A percentile compares a stretch with the other conserved stretches of the same genome.
Evolutionary conservation across 176 grass and related monocot species (phyloP).

Genomic region (Paspalum notatum): DNA sequence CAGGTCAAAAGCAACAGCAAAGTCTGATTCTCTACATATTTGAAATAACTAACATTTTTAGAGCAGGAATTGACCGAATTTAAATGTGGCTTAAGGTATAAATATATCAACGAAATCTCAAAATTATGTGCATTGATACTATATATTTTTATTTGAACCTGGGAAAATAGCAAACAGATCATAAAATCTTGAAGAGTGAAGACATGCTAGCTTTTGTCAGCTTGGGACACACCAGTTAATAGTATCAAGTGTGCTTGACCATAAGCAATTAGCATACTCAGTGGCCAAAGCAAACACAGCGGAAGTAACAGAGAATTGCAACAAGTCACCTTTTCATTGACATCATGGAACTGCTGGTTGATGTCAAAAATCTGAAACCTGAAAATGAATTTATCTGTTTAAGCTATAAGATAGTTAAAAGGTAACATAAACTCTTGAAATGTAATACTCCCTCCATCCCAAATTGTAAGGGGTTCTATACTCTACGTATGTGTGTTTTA

Average conservation of each 20-base stretch:
- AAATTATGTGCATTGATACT: constrained; percentile 21
- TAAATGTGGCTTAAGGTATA: constrained; percentile 2
- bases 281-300: constrained; percentile 29
- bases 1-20: too few relatives aligned
- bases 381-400: constrained; percentile 43
- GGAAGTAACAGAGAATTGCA: constrained; percentile 27
- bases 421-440: constrained; percentile 19
- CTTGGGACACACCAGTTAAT: constrained; percentile 11
- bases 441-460: too few relatives aligned
- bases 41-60: not conserved
- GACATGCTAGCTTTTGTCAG: constrained; percentile 4
- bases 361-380: constrained; percentile 91
- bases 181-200: constrained; percentile 3
- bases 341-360: constrained; percentile 73
- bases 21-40: not conserved
- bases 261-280: constrained; percentile 18
- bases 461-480: too few relatives aligned
- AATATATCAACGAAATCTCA: not conserved
- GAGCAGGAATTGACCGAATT: not conserved
- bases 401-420: constrained; percentile 35
- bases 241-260: not conserved
- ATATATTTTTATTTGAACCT: not conserved
- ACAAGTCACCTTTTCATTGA: constrained; percentile 75
- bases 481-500: too few relatives aligned
- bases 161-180: constrained; percentile 14